Percentiles rank a stretch among this genome's conserved stretches.
These are phyloP conservation scores for Hypoxylon sp. DNA, from an alignment of 2,329 filamentous ascomycete species.

Conservation along the genomic window DNA sequence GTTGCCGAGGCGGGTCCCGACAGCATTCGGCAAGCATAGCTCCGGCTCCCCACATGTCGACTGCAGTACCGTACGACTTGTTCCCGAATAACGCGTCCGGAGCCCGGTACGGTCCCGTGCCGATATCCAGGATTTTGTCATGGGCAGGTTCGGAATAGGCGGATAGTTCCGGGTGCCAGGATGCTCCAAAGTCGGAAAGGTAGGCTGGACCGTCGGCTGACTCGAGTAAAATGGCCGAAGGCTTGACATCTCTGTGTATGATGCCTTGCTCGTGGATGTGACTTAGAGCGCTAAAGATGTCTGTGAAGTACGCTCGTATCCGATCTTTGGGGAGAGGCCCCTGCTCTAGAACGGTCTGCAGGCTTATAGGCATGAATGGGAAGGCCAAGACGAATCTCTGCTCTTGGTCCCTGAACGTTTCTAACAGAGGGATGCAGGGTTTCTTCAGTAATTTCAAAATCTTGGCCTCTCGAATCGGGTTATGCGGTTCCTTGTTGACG, in stretches of 20 bases:
- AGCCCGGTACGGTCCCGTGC: conserved; percentile 88
- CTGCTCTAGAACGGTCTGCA: conserved; percentile 71
- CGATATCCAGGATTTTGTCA: conserved; percentile 88
- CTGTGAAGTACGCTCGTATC: conserved; percentile 60
- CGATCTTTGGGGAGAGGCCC: conserved; percentile 47
- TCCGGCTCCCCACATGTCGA: conserved; percentile 92
- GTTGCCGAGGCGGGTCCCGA: conserved; percentile 60
- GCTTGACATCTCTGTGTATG: conserved; percentile 94
- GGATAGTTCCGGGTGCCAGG: conserved; percentile 74
- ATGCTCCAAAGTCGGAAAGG: conserved; percentile 90
- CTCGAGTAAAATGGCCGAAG: conserved; percentile 82
- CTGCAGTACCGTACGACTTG: conserved; percentile 70
- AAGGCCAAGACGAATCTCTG: conserved; percentile 82
- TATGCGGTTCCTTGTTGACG: conserved; percentile 77
- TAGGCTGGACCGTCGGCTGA: conserved; percentile 74
- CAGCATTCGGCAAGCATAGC: conserved; percentile 82
- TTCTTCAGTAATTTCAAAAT: conserved; percentile 69
- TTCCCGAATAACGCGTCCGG: conserved; percentile 92
- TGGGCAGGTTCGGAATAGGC: conserved; percentile 67
- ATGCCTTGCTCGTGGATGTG: conserved; percentile 78
- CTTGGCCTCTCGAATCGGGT: conserved; percentile 79
- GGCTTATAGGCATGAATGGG: conserved; percentile 79
- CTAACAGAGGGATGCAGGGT: conserved; percentile 70
- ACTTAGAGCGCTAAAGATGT: conserved; percentile 74
- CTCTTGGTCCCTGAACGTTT: conserved; percentile 75